A percentile compares a stretch with the other conserved stretches of the same genome.
These are phyloP conservation scores for Dionaea muscipula DNA, from an alignment of 179 eudicot genomes.

Conservation along the genomic window DNA sequence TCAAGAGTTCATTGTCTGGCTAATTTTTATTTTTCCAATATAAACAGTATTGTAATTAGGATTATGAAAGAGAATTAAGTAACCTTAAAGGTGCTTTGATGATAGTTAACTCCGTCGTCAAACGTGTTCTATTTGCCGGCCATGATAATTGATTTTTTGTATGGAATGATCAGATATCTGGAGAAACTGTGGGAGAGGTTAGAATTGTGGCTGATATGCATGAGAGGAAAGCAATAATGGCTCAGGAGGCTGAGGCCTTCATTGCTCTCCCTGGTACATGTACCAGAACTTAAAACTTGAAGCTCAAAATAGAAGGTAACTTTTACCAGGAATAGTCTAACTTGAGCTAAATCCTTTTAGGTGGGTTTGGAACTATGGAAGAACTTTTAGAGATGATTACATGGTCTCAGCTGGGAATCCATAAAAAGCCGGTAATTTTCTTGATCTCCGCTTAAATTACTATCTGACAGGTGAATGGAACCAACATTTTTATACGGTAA, in stretches of 20 bases:
- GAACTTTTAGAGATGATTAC: slow-evolving; percentile 83
- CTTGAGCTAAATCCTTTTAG: slow-evolving; percentile 20
- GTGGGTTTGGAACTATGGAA: slow-evolving; percentile 99
- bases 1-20: too few species aligned
- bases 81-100: too few species aligned
- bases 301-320: background rate
- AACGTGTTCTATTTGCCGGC: too few species aligned
- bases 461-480: background rate
- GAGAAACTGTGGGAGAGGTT: slow-evolving; percentile 78
- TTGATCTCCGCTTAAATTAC: background rate
- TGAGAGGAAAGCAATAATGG: slow-evolving; percentile 93
- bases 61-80: too few species aligned
- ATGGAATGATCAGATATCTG: slow-evolving; percentile 56
- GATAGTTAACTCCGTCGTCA: too few species aligned
- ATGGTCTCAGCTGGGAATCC: slow-evolving; percentile 82
- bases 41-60: too few species aligned
- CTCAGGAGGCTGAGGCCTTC: slow-evolving; percentile 73
- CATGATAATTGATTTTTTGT: background rate
- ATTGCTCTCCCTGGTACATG: slow-evolving; percentile 84
- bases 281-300: too few species aligned
- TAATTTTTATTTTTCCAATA: too few species aligned
- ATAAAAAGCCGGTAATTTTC: slow-evolving; percentile 47
- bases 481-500: background rate
- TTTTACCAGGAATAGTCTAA: background rate
- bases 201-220: slow-evolving; percentile 84